Base-by-base conservation (phyloP, 2,329 filamentous ascomycete species). In the Pseudophaeomoniella oleicola region DNA sequence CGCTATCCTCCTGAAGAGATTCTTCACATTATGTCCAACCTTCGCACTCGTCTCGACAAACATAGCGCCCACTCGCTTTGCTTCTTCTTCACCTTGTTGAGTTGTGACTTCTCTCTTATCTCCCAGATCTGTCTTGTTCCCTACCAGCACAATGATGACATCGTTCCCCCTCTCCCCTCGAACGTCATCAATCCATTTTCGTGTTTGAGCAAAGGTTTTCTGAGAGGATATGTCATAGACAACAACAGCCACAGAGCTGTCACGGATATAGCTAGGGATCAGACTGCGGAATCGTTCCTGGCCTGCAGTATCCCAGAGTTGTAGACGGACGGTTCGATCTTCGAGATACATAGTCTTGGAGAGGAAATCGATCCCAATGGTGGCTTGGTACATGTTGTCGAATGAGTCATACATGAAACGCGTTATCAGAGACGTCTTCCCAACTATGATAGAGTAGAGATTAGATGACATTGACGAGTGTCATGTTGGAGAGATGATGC, bases 321-420 rank as follows among this genome's bases (percentile, higher is more conserved):
- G 90, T 59, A 98, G 72, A 54, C 92, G 82, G 43, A 98, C 90
- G 30, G 90, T 98, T 57, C 90, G 77, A 67, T 98, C 90, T 66
- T 98, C 90, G 43, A 98, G 80, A 64, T 98, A 98, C 92, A 98
- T 98, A 38, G 90, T 98, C 84, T 98, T 98, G 54, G 87, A 94
- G 48, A 98, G 75, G 58, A 98, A 98, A 64, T 98, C 90, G 66
- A 98, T 98, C 55, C 90, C 90, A 56, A 98, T 96, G 29, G 90
- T 98, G 39, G 90, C 90, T 64, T 98, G 90, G 67, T 98, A 98
- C 71, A 88, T 96, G 66, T 93, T 94, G 70, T 98, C 90, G 69
- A 98, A 98, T 34, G 90, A 96, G 64, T 98, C 90, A 71, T 98
- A 98, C 90, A 98, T 98, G 71, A 98, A 98, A 46, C 90, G 80